Percentiles rank a stretch among this genome's conserved stretches.
phyloP scores from a whole-genome alignment of 352 stramenopile genomes.

The Pythium diclinum region DNA sequence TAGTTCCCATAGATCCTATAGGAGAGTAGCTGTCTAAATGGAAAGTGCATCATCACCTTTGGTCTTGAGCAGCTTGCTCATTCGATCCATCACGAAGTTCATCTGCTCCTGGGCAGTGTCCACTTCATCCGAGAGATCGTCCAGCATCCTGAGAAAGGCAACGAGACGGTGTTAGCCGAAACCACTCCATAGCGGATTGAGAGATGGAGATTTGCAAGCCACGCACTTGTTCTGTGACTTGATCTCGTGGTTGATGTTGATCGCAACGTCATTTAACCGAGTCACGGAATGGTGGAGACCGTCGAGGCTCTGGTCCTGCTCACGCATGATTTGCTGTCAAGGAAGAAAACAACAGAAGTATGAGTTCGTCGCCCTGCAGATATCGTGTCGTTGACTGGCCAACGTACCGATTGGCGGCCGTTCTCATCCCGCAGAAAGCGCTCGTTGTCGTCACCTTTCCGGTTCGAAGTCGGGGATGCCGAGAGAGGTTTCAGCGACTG shows the following conservation, averaged over 20 bases:
- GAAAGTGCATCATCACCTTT: constrained; percentile 44
- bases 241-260: constrained; percentile 71
- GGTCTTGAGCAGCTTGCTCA: constrained; percentile 76
- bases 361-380: neutral
- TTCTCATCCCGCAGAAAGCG: constrained; percentile 58
- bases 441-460: constrained; percentile 42
- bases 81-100: constrained; percentile 79
- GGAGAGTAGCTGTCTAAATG: no score
- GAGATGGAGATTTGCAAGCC: neutral
- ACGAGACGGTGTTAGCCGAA: neutral
- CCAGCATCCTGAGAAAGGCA: constrained; percentile 56
- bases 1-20: neutral
- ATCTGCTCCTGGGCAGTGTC: constrained; percentile 75
- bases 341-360: neutral
- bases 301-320: constrained; percentile 65
- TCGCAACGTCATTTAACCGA: constrained; percentile 57
- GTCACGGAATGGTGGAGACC: constrained; percentile 53
- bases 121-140: constrained; percentile 67
- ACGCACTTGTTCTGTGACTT: constrained; percentile 73
- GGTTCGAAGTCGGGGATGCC: constrained; percentile 11
- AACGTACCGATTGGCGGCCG: constrained; percentile 46
- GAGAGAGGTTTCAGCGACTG: constrained; percentile 46
- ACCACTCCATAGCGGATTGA: neutral
- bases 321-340: constrained; percentile 57
- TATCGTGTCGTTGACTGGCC: neutral